phyloP scores from a whole-genome alignment of 1,139 yeast species.

The Candida tetrigidarum region DNA sequence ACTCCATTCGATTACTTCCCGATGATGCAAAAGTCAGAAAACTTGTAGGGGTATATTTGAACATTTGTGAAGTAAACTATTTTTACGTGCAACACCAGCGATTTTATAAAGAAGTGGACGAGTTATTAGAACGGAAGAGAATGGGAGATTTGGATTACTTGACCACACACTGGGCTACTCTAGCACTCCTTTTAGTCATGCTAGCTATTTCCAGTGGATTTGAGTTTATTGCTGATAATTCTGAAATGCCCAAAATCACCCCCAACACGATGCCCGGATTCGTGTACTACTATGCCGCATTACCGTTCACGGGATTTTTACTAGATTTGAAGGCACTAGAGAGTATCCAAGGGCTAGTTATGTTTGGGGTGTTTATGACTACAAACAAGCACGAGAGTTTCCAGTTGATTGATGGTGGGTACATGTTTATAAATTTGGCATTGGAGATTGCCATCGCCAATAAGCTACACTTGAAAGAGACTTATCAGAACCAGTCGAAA shows the following conservation, averaged over 20 bases:
- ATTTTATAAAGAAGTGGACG: slow-evolving; percentile 12
- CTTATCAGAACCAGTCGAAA: slow-evolving; percentile 10
- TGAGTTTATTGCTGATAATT: slow-evolving; percentile 47
- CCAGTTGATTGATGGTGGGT: slow-evolving; percentile 21
- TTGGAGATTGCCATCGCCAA: slow-evolving; percentile 22
- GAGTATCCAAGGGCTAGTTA: slow-evolving; percentile 20
- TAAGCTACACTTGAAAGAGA: slow-evolving; percentile 19
- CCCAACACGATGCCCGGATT: slow-evolving; percentile 25
- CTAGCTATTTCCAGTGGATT: slow-evolving; percentile 22
- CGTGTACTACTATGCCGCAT: slow-evolving; percentile 20
- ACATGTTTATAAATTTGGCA: slow-evolving; percentile 20
- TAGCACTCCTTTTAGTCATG: slow-evolving; percentile 19
- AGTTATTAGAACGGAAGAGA: slow-evolving; percentile 12
- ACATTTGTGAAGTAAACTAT: slow-evolving; percentile 24
- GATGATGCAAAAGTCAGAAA: slow-evolving; percentile 16
- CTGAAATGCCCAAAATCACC: slow-evolving; percentile 28
- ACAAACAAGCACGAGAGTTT: slow-evolving; percentile 22
- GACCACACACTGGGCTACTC: slow-evolving; percentile 18
- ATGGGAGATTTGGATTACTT: slow-evolving; percentile 16
- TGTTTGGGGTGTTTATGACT: slow-evolving; percentile 23
- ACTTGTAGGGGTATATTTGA: slow-evolving; percentile 18
- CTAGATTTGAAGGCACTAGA: slow-evolving; percentile 21
- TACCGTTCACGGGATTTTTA: slow-evolving; percentile 22
- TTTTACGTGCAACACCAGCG: slow-evolving; percentile 21
- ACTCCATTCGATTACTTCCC: slow-evolving; percentile 19